phyloP scores from a whole-genome alignment of 345 rosid species.

The Citropsis articulata region DNA sequence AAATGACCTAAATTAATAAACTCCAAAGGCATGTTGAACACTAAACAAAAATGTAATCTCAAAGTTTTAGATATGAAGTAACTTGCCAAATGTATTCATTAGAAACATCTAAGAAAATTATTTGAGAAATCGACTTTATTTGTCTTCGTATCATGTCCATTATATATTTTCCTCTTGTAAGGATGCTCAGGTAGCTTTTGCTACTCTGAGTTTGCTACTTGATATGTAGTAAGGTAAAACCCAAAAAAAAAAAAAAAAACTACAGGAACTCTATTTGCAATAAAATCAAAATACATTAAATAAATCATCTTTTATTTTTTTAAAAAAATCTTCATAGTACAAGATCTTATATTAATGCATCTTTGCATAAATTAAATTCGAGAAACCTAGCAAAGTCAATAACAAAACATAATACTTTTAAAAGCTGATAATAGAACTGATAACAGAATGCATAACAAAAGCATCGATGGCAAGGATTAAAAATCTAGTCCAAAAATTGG shows the following conservation, averaged over 20 bases:
- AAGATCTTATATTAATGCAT: not conserved
- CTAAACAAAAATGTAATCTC: not conserved
- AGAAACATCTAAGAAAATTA: slow-evolving; percentile 16
- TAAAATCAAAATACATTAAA: not conserved
- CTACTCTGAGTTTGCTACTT: slow-evolving; percentile 40
- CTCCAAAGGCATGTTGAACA: not conserved
- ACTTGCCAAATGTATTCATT: slow-evolving; percentile 8
- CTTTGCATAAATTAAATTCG: not conserved
- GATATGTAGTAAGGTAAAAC: slow-evolving; percentile 2
- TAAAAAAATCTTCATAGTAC: not conserved
- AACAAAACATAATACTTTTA: not conserved
- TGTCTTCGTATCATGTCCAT: slow-evolving; percentile 46
- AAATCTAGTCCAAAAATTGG: too few species aligned
- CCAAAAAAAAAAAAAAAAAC: not conserved
- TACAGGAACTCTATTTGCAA: not conserved
- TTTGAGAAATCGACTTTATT: slow-evolving; percentile 59
- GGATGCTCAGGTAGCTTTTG: slow-evolving; percentile 44
- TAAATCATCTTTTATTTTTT: too few species aligned
- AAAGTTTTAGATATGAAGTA: not conserved
- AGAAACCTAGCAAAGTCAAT: not conserved
- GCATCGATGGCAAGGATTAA: too few species aligned
- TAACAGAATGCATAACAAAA: not conserved
- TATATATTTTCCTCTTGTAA: slow-evolving; percentile 61
- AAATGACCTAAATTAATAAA: not conserved
- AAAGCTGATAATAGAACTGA: not conserved